Conservation (phyloP, 495 filamentous ascomycete species). For the Cryomyces minteri region DNA sequence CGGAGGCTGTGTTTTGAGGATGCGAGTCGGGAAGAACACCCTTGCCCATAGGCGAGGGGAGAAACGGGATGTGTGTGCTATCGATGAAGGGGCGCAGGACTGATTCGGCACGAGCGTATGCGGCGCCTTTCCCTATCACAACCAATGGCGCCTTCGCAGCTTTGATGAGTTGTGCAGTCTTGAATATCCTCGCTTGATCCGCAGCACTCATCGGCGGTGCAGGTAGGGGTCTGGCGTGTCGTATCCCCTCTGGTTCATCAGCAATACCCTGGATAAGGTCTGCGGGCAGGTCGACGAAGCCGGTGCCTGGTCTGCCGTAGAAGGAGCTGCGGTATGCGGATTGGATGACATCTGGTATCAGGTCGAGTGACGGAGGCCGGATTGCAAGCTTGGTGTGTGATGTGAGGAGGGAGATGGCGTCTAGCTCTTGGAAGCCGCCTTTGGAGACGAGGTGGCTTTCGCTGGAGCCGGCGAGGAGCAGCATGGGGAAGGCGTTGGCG, state of each 20-base stretch:
- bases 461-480: conserved; percentile 38
- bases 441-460: conserved; percentile 35
- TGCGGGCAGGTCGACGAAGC: conserved; percentile 43
- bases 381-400: conserved; percentile 40
- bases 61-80: conserved; percentile 33
- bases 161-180: conserved; percentile 28
- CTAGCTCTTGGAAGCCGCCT: conserved; percentile 44
- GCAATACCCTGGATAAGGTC: conserved; percentile 34
- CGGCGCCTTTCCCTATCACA: conserved; percentile 43
- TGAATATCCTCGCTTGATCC: conserved; percentile 25
- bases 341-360: conserved; percentile 29
- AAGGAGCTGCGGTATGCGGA: conserved; percentile 36
- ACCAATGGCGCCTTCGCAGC: conserved; percentile 34
- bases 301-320: conserved; percentile 39
- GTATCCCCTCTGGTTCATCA: conserved; percentile 10
- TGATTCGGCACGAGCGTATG: conserved; percentile 34
- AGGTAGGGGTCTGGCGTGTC: conserved; percentile 7
- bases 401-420: conserved; percentile 36
- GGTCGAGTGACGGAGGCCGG: conserved; percentile 29
- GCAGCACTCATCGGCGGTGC: conserved; percentile 25
- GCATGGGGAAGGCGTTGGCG: conserved; percentile 38
- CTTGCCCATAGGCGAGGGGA: conserved; percentile 48
- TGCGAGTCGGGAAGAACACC: conserved; percentile 40
- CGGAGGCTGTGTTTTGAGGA: conserved; percentile 33
- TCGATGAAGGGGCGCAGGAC: conserved; percentile 30